phyloP scores from a whole-genome alignment of 2,329 filamentous ascomycete genomes.

The Teratosphaeriaceae sp. region DNA sequence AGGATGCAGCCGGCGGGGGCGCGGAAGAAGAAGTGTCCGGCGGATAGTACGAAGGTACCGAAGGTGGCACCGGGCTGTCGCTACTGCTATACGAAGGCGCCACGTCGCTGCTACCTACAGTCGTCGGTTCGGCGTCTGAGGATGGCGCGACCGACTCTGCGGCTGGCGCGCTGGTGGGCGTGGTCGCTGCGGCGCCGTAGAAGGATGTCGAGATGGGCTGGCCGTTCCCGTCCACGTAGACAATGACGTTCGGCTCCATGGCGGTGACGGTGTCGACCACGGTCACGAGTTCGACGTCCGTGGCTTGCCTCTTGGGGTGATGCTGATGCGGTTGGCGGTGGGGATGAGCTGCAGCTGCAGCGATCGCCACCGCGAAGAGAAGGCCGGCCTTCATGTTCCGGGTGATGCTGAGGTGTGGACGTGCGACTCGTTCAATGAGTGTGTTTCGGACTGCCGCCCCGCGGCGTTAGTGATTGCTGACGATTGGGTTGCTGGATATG shows the following conservation, averaged over 20 bases:
- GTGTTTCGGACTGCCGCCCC: constrained; percentile 5
- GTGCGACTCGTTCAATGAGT: not conserved
- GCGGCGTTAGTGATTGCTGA: constrained; percentile 10
- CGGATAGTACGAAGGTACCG: not conserved
- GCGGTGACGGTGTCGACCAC: constrained; percentile 36
- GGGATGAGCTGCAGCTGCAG: constrained; percentile 19
- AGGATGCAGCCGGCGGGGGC: not conserved
- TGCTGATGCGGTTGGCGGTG: constrained; percentile 30
- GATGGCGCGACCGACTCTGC: not conserved
- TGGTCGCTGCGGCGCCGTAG: constrained; percentile 4
- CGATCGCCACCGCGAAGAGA: constrained; percentile 20
- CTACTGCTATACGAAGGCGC: not conserved
- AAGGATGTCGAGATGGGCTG: constrained; percentile 37
- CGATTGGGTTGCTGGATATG: not conserved
- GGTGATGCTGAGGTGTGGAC: not conserved
- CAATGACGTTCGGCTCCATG: constrained; percentile 44
- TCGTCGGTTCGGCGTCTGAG: not conserved
- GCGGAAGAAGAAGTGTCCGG: not conserved
- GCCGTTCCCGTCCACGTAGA: constrained; percentile 56
- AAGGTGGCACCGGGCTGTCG: not conserved
- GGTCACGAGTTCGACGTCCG: constrained; percentile 15
- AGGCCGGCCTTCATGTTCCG: constrained; percentile 27
- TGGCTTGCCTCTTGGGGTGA: constrained; percentile 27
- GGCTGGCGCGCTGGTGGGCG: constrained; percentile 9
- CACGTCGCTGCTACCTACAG: not conserved